Conservation (phyloP, 805 yeast genomes). For the Candida peoriensis region DNA sequence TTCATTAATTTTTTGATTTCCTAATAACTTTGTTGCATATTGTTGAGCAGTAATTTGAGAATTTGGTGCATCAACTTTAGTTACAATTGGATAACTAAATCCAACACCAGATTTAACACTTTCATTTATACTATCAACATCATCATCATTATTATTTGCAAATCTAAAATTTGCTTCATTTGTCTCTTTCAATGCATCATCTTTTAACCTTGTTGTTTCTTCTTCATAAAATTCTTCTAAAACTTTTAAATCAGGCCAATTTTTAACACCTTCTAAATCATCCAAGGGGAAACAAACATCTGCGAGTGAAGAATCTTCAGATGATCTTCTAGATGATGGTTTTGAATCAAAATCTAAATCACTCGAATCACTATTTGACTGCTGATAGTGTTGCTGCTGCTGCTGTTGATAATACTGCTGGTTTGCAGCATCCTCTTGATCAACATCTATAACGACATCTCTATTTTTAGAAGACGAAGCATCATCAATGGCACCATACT, state of each 20-base stretch:
- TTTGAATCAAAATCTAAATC: slow-evolving; percentile 30
- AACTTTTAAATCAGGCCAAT: slow-evolving; percentile 83
- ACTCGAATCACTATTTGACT: slow-evolving; percentile 6
- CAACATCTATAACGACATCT: slow-evolving; percentile 1
- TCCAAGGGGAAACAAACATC: slow-evolving; percentile 87
- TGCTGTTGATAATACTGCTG: slow-evolving; percentile 1
- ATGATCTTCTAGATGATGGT: slow-evolving; percentile 36
- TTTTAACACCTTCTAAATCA: slow-evolving; percentile 23
- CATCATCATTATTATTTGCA: slow-evolving; percentile 27
- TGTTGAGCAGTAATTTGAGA: slow-evolving; percentile 3
- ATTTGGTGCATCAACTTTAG: slow-evolving; percentile 37
- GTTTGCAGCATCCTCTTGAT: slow-evolving; percentile 4
- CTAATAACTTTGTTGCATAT: slow-evolving; percentile 14
- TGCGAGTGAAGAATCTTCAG: slow-evolving; percentile 68
- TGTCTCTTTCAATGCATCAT: slow-evolving; percentile 35
- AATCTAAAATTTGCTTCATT: slow-evolving; percentile 33
- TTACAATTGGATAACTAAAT: slow-evolving; percentile 37
- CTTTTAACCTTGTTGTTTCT: slow-evolving; percentile 49
- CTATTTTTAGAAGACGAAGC: neutral
- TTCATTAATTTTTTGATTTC: slow-evolving; percentile 47
- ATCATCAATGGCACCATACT: neutral
- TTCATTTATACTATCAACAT: slow-evolving; percentile 9
- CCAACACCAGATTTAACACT: slow-evolving; percentile 24
- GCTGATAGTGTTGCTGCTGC: slow-evolving; percentile 3
- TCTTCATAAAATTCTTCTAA: slow-evolving; percentile 73